Evolutionary conservation across 164 flowering plant species (phyloP), one percentile per base, ranked within the genome.

Genomic region (Magnolia kwangsiensis): DNA sequence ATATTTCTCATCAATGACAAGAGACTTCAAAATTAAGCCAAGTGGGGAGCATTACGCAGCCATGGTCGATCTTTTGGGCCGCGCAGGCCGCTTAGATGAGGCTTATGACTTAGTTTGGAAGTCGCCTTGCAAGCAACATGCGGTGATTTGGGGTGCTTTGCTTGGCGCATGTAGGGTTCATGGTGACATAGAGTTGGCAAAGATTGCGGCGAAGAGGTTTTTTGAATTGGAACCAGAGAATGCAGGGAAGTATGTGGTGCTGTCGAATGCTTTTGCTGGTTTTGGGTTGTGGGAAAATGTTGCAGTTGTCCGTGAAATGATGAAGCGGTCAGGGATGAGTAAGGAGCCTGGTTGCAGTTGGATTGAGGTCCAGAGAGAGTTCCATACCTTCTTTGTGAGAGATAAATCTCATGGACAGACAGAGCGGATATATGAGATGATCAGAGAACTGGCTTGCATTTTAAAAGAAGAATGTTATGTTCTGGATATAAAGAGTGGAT

Each of bases 341-440:
- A 92, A 92, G 81, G 97, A 92, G 75, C 94, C 98, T 75, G 90
- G 86, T 76, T 89, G 87, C 83, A 92, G 97, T 80, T 87, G 90
- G 87, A 86, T 93, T 79, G 92, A 93, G 81, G 75, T 92, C 45
- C 85, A 86, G 78, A 84, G 77, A 59, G 81, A 84, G 84, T 83
- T 83, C 61, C 88, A 89, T 76, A 75, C 76, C 75, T 92, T 90
- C 81, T 76, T 83, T 69, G 89, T 80, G 86, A 89, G 86, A 2
- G 92, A 87, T 80, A 88, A 84, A 27, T 80, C 86, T 69, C 92
- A 91, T 72, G 66, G 72, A 75, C 75, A 82, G 61, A 81, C 79
- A 69, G 84, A 82, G 61, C 77, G 83, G 72, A 85, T 92, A 13
- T 80, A 77, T 80, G 74, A 78, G 77, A 72, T 72, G 75, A 76